Base-by-base conservation (phyloP, 805 yeast genomes). In the Yarrowia divulgata region DNA sequence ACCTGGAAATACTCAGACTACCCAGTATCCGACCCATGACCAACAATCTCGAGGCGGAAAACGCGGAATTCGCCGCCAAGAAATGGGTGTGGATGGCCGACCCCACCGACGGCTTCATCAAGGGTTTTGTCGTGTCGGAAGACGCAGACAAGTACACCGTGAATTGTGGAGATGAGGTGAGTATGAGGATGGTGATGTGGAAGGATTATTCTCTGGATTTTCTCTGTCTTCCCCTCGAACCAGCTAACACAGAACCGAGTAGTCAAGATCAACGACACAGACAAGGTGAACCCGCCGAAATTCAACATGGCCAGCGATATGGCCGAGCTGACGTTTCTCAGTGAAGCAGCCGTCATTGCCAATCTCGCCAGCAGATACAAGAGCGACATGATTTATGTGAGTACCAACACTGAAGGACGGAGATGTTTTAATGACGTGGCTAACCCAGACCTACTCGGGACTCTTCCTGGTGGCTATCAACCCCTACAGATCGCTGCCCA, bases 261-360 rank as follows among this genome's bases (percentile, higher is more conserved):
- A n/a, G 81, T 87, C 6, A 81, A 82, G 34, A 80, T 83, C 12
- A 77, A 76, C 23, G 78, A 80, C 67, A 83, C 82, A 29, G 88
- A 88, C 72, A 87, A 85, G 74, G 91, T 93, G 66, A 95, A 95
- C 75, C 99, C 99, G 1, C 82, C 88, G 9, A 90, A 90, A 73
- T 95, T 95, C 78, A 96, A 95, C 78, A 89, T 87, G 74, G 94
- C 96, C 71, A 88, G 90, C 73, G 97, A 95, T 75, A 91, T 95
- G 93, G 98, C 98, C 0, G 97, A 93, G 73, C 82, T 95, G 72
- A 95, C 99, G 0, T 92, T 89, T 78, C 82, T 95, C 71, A 95
- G 94, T 77, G 99, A 95, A 77, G 97, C 99, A 0, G 90, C 97
- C 0, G 98, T 95, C n/a, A 85, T 95, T 10, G 84, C 92, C 79